Percentiles rank a stretch among this genome's conserved stretches.
Evolutionary conservation across 768 basidiomycete genomes (phyloP).

Genomic region (Trametes punicea): DNA sequence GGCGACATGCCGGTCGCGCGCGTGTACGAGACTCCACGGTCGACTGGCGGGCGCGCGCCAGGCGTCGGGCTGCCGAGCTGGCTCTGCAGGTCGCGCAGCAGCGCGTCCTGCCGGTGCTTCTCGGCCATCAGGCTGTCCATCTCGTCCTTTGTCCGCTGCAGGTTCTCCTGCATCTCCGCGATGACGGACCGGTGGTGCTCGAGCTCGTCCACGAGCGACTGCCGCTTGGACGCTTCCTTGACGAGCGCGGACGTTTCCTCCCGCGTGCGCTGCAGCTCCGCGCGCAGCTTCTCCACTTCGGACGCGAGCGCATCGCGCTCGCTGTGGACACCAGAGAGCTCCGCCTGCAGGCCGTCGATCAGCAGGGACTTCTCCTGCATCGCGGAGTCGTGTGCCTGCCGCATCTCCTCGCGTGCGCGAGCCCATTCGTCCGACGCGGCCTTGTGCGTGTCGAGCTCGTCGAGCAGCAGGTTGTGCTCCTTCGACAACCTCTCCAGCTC

Average conservation of each 20-base stretch:
- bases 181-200: conserved; percentile 74
- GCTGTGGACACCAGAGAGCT: conserved; percentile 40
- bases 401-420: conserved; percentile 32
- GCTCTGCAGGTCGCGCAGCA: conserved; percentile 77
- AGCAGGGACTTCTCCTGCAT: conserved; percentile 47
- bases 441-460: conserved; percentile 58
- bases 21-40: conserved; percentile 40
- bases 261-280: conserved; percentile 56
- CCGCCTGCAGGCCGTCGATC: conserved; percentile 48
- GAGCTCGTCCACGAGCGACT: conserved; percentile 70
- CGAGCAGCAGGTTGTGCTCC: conserved; percentile 34
- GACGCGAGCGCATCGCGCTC: conserved; percentile 43
- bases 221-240: conserved; percentile 70
- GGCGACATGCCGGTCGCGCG: conserved; percentile 59
- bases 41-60: conserved; percentile 40
- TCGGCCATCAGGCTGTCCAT: conserved; percentile 75
- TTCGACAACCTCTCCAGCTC: conserved; percentile 38
- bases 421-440: conserved; percentile 41
- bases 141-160: conserved; percentile 79
- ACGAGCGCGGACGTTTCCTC: conserved; percentile 59
- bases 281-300: conserved; percentile 46
- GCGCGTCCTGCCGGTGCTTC: conserved; percentile 60
- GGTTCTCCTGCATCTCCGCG: conserved; percentile 71
- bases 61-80: conserved; percentile 54
- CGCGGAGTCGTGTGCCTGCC: conserved; percentile 36